Conservation (phyloP, 1,284 basidiomycete species). For the Anthracocystis setariae region DNA sequence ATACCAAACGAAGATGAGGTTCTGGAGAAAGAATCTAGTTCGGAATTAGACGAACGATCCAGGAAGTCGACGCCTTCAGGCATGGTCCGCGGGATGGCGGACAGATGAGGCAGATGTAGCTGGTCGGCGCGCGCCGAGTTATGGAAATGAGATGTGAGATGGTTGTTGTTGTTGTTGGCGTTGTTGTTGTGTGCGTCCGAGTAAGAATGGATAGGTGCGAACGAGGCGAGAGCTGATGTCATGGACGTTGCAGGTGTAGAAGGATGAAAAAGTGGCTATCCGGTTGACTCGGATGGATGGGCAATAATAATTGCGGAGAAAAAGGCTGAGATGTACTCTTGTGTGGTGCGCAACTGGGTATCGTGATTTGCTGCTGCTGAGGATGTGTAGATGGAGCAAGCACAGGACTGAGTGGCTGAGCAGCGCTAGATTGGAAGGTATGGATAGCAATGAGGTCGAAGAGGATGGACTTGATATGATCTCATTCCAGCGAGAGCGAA, state of each 20-base stretch:
- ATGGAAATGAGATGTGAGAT: not conserved
- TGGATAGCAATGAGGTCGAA: not conserved
- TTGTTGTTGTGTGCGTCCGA: conserved; percentile 3
- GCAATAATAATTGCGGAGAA: too few relatives aligned
- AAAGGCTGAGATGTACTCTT: not conserved
- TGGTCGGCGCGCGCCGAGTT: conserved; percentile 1
- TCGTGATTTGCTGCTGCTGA: not conserved
- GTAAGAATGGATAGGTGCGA: not conserved
- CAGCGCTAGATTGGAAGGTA: not conserved
- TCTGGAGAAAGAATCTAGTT: conserved; percentile 8
- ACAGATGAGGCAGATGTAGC: not conserved
- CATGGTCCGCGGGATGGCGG: conserved; percentile 22
- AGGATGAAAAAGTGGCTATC: not conserved
- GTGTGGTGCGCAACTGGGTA: not conserved
- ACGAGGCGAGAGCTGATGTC: conserved; percentile 11
- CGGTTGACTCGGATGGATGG: not conserved
- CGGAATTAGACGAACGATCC: conserved; percentile 12
- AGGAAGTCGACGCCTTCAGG: conserved; percentile 24
- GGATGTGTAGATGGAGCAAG: conserved; percentile 18
- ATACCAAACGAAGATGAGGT: conserved; percentile 10
- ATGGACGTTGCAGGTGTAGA: conserved; percentile 1
- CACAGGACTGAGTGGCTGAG: not conserved
- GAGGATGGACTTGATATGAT: not conserved
- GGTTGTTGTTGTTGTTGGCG: too few relatives aligned
- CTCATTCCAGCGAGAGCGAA: conserved; percentile 17